Base-by-base conservation (phyloP, 2,329 filamentous ascomycete species). In the Fusarium oxysporum region DNA sequence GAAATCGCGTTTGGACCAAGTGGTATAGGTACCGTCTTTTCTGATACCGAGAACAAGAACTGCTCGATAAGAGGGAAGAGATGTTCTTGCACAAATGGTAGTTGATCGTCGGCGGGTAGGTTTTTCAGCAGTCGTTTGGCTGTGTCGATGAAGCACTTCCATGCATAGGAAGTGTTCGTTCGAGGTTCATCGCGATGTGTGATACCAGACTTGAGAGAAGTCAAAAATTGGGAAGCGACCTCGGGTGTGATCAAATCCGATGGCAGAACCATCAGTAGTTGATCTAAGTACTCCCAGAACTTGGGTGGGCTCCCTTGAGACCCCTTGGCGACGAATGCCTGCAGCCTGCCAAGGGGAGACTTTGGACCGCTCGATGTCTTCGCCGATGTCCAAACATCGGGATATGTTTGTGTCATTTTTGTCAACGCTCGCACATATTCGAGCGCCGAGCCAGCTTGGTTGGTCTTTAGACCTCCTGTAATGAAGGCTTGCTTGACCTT, bases 321-420 rank as follows among this genome's bases (percentile, higher is more conserved):
- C 6, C 96, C 96, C 76, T 91, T 93, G 70, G 93, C 91, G 11
- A 98, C 84, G 74, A 97, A 96, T 13, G 90, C 85, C 55, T 89
- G 88, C 8, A 99, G 81, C 28, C 92, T 83, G 8, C 84, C 83
- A 4, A 88, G 73, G 0, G 89, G 85, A 3, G 87, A 82, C 63
- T 87, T 89, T 71, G 90, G 88, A n/a, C 84, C 83, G 19, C 80
- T 83, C 1, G 79, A 38, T 6, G 70, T 56, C 21, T 78, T 75
- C 7, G 86, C 65, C 81, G 88, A 85, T 3, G 90, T 92, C 96
- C 96, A 99, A 14, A 95, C 85, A 21, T 90, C 86, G 2, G 94
- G 91, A 54, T 91, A 87, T 17, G 80, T 80, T 35, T 84, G 82
- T 0, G 95, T 96, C 60, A 98, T 82, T 16, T 86, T 84, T 14